phyloP scores from a whole-genome alignment of 1,139 yeast genomes.

The Hemisphaericaspora xylofermentans region DNA sequence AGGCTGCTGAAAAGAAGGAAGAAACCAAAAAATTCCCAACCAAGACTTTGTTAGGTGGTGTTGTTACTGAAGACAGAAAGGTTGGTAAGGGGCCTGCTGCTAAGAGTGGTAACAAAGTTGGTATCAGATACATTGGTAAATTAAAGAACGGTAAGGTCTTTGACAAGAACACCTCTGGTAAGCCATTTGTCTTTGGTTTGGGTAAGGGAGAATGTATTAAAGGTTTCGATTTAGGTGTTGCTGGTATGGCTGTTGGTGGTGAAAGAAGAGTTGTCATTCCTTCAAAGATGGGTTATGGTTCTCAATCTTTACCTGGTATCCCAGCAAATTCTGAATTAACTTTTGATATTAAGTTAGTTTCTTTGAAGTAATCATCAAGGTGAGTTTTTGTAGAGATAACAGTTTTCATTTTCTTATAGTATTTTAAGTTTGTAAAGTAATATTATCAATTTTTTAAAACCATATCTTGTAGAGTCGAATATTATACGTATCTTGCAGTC shows the following conservation, averaged over 20 bases:
- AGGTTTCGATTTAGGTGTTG: conserved; percentile 98
- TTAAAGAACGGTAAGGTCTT: conserved; percentile 93
- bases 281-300: conserved; percentile 94
- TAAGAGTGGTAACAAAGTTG: conserved; percentile 86
- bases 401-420: neutral
- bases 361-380: conserved; percentile 60
- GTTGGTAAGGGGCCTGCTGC: conserved; percentile 86
- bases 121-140: conserved; percentile 97
- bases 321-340: conserved; percentile 96
- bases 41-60: conserved; percentile 89
- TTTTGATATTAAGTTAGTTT: conserved; percentile 91
- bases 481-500: no score
- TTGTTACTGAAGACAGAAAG: conserved; percentile 87
- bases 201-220: conserved; percentile 99
- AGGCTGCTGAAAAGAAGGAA: conserved; percentile 13
- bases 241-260: conserved; percentile 98
- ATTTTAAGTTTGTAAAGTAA: neutral
- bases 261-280: conserved; percentile 98
- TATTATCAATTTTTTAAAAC: no score
- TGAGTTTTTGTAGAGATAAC: conserved; percentile 6
- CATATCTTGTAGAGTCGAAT: no score
- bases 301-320: conserved; percentile 90
- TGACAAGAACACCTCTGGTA: conserved; percentile 96
- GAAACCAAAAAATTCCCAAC: conserved; percentile 53
- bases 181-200: conserved; percentile 86